These are phyloP conservation scores for Tolypocladium album DNA, from an alignment of 2,329 filamentous ascomycete genomes.

Conservation along the genomic window DNA sequence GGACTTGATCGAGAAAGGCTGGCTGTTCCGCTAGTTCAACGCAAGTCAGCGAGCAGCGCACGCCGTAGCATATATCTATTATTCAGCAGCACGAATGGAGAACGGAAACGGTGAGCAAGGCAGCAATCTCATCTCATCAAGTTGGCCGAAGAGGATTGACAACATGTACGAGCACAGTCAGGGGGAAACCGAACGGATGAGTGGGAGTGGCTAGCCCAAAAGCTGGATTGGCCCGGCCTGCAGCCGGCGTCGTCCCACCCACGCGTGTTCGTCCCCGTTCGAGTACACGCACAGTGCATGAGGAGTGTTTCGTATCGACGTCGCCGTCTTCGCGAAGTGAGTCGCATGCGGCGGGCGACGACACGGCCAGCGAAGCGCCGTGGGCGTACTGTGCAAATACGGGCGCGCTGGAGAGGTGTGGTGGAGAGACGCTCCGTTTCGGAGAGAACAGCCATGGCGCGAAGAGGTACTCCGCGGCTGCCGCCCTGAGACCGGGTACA, in stretches of 20 bases:
- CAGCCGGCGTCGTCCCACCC: neutral
- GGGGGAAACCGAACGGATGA: neutral
- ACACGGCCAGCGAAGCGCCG: neutral
- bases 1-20: neutral
- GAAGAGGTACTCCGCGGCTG: neutral
- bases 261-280: neutral
- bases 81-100: neutral
- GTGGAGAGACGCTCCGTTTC: neutral
- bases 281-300: neutral
- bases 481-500: neutral
- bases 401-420: neutral
- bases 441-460: neutral
- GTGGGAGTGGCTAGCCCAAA: neutral
- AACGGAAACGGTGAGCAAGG: neutral
- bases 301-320: neutral
- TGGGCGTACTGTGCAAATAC: neutral
- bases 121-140: neutral
- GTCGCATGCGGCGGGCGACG: neutral
- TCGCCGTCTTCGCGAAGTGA: neutral
- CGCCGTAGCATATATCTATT: neutral
- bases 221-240: neutral
- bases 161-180: neutral
- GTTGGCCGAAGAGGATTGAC: neutral
- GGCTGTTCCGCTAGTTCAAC: neutral
- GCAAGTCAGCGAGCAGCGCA: neutral